Percentiles rank a stretch among this genome's conserved stretches.
phyloP scores from a whole-genome alignment of 2,329 filamentous ascomycete genomes.

The Stagonosporopsis vannaccii region DNA sequence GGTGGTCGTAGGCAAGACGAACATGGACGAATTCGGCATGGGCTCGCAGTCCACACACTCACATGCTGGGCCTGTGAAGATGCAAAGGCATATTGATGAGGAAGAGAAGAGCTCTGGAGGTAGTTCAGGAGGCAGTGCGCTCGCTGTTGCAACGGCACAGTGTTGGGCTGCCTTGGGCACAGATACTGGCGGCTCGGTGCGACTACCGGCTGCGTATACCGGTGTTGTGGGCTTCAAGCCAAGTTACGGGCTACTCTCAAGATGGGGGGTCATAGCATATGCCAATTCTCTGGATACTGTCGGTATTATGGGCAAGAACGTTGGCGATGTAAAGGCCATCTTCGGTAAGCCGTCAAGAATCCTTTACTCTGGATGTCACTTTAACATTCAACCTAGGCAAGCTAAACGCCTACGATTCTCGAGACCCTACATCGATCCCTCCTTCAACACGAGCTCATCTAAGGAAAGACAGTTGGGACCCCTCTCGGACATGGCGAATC shows the following conservation, averaged over 20 bases:
- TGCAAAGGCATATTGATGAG: conserved; percentile 54
- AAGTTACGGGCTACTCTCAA: conserved; percentile 85
- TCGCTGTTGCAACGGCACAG: conserved; percentile 74
- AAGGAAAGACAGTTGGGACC: background rate
- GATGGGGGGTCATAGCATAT: conserved; percentile 88
- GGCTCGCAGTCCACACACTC: conserved; percentile 81
- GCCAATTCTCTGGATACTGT: conserved; percentile 94
- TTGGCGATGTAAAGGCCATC: conserved; percentile 54
- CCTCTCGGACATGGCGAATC: conserved; percentile 50
- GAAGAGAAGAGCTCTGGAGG: conserved; percentile 47
- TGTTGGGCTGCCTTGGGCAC: conserved; percentile 80
- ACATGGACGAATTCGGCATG: conserved; percentile 97
- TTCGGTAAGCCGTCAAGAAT: conserved; percentile 46
- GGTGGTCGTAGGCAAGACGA: conserved; percentile 78
- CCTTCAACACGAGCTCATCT: conserved; percentile 60
- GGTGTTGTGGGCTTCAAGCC: conserved; percentile 88
- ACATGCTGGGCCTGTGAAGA: conserved; percentile 67
- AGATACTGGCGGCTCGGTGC: conserved; percentile 89
- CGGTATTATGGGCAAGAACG: conserved; percentile 71
- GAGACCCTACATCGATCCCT: conserved; percentile 78
- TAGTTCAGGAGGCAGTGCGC: conserved; percentile 92
- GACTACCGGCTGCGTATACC: conserved; percentile 87
- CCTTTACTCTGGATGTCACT: background rate
- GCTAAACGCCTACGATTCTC: conserved; percentile 67
- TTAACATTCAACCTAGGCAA: conserved; percentile 47